Base-by-base conservation (phyloP, 139 green algal genomes). In the Dunaliella sp. region DNA sequence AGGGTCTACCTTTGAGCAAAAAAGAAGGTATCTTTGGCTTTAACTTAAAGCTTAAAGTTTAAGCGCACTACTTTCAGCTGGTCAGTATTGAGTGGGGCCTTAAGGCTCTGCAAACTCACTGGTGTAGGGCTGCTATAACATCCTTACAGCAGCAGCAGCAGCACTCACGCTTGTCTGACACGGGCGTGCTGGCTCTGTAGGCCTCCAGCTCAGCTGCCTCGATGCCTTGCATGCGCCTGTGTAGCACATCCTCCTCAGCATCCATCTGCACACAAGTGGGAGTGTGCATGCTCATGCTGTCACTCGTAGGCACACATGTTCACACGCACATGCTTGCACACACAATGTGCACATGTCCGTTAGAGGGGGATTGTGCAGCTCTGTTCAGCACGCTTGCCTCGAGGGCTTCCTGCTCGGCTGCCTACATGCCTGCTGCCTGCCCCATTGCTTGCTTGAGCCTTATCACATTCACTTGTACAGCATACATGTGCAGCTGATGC, bases 161-260 rank as follows among this genome's bases (percentile, higher is more conserved):
- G 79, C 80, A 65, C 58, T 37, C 16, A 75, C 87, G 65, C 83
- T 37, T 85, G 81, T 35, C 85, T 1, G 79, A 58, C 1, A 80
- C 80, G 0, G 78, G 36, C 38, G 76, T 48, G n/a, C 38, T 81
- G 32, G 34, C 59, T 1, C 73, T 59, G 1, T 37, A 86, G 26
- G 86, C 90, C 77, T 89, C 86, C 58, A 87, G 38, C 72, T 89
- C 88, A 37, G 88, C 86, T 38, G 87, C 87, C 80, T 79, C 87
- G 0, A 91, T 31, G 1, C 76, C 85, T 21, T 83, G 83, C 77
- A 91, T 36, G 0, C 87, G 78, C 26, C 57, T 59, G 34, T 81
- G 75, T 35, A 92, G 86, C 78, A 85, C 81, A 26, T 86, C 83
- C 58, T 90, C 87, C 12, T 73, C 76, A n/a, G 83, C 89, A n/a